Base-by-base conservation (phyloP, 768 basidiomycete genomes). In the Leucocoprinus leucothites region DNA sequence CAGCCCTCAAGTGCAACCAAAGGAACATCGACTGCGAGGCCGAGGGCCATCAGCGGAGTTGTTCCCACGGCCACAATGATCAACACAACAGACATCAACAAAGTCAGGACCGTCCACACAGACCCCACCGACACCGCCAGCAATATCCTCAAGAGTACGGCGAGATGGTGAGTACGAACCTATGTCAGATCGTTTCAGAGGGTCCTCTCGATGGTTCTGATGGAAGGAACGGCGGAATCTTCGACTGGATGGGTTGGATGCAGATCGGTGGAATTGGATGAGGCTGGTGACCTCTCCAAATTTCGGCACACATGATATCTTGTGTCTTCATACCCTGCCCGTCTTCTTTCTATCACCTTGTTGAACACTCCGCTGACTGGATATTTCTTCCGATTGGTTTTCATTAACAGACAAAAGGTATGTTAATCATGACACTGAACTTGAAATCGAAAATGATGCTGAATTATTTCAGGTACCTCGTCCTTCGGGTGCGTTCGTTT, bases 401-500 rank as follows among this genome's bases (percentile, higher is more conserved):
- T 24, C 18, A 9, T 66, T 63, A 55, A 58, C 74, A 90, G 91
- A 91, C 89, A 74, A 92, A 93, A 90, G 90, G 90, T 92, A 75
- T 68, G 84, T 76, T 61, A 50, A 53, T 56, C 63, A 48, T 45
- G 14, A 24, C 53, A 9, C 28, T 42, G 24, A 34, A 13, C 38
- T 49, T 38, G 6, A 13, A 13, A 8, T 13, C 16, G 11, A 9
- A 38, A 38, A 6, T 6, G 53, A 51, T 31, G 34, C 55, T 58
- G 47, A 56, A 19, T 41, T 57, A 36, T 18, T 28, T 61, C 71
- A 91, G 93, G 94, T 86, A 95, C 94, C 69, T 94, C 94, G 73
- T 94, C 94, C 70, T 95, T 95, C 72, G 91, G 89, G 90, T 93
- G 68, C 71, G 90, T 87, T 45, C 13, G 26, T 16, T 43, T 50